Evolutionary conservation across 2,329 filamentous ascomycete species (phyloP), one percentile per base, ranked within the genome.

Genomic region (Chaetothyriales sp.): DNA sequence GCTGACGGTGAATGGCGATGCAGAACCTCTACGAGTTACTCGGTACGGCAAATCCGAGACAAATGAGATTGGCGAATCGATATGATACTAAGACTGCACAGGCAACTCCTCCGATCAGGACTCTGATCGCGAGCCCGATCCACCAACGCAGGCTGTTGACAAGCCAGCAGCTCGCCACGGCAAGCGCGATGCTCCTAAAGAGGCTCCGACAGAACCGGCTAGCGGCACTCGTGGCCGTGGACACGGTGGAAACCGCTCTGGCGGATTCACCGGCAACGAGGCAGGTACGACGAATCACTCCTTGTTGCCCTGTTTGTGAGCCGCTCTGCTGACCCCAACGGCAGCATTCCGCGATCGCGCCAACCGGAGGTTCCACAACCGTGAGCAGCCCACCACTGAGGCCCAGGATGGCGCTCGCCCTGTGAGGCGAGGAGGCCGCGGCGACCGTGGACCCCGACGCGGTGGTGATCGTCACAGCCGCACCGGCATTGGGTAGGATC

Each of bases 1-100:
- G 19, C 13, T 29, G 47, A 52, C 45, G 43, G 49, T 51, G 25
- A 44, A 50, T 53, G 54, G 47, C 55, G 52, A 59, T 60, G 62
- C 66, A 97, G 92, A 98, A 98, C 81, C 83, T 86, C 69, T 97
- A 86, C 81, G 90, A 92, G 81, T 84, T 94, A 77, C 88, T 98
- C 80, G 90, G 92, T 97, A 94, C 62, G 67, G 33, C 49, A 40
- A 40, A 18, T 51, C 51, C 48, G 50, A 49, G 20, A 22, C 60
- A 53, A 51, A 57, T n/a, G n/a, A n/a, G n/a, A n/a, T n/a, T n/a
- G 58, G 61, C 60, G 61, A 52, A 56, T 54, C 8, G 9, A 43
- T 25, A 49, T 20, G 18, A 20, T 43, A 53, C 53, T 51, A 47
- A 48, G 37, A 40, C 49, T 43, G 50, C 55, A 61, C 69, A 83